Evolutionary conservation across 306 rosid genomes (phyloP), one percentile per base, ranked within the genome.

Genomic region (Prosopis cineraria): DNA sequence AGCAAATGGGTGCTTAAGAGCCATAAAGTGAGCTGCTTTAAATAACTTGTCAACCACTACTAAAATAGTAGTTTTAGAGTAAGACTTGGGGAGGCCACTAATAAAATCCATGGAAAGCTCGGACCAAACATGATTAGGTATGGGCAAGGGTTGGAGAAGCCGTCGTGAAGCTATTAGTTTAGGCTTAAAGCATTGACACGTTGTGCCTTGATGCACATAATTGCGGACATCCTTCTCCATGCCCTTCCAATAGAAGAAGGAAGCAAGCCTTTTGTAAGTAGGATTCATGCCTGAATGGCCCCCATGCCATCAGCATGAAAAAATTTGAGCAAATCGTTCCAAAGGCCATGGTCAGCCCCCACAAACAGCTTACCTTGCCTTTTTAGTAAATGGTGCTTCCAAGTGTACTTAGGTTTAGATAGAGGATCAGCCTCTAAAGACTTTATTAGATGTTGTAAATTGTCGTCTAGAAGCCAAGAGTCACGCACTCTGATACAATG

Each of bases 401-500:
- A 45, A 16, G n/a, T 14, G 0, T 3, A 44, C 0, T 44, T 3
- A 0, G 50, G 1, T 3, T 44, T 19, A 13, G 19, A 12, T 0
- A 0, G 0, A 0, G 1, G n/a, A 14, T 44, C n/a, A 3, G 0
- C 1, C 14, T 44, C 50, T 0, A 44, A 3, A 1, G 3, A 19
- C 0, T 14, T 3, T 13, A 44, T 44, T 0, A 14, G 6, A 0
- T 0, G 3, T 0, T 4, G n/a, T 0, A 44, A 2, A 0, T 13
- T 0, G 0, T 44, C 50, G 14, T 44, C n/a, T 3, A 0, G 1
- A 0, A 13, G 2, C 50, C 50, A 44, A 3, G 50, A 3, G 1
- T 3, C 50, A 0, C 50, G 0, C 0, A 44, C n/a, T 0, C 2
- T 14, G n/a, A 1, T 13, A 3, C 0, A 44, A 11, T 0, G 17